Percentiles rank a stretch among this genome's conserved stretches.
Evolutionary conservation across 2,329 filamentous ascomycete species (phyloP).

Genomic region (Colletotrichum navitas): DNA sequence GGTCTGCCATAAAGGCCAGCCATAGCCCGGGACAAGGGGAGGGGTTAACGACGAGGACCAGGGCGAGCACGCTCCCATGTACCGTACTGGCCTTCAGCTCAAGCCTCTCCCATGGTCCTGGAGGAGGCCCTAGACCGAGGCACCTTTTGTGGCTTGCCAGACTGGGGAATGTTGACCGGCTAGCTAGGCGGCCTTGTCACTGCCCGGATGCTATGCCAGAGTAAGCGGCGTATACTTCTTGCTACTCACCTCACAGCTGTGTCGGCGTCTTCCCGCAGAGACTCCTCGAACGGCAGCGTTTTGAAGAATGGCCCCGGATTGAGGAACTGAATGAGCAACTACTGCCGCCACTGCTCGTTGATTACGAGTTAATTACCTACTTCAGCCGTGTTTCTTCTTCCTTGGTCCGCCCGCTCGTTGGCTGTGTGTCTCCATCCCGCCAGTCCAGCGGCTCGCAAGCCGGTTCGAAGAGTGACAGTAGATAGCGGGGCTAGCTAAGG

Average conservation of each 20-base stretch:
- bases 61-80: slow-evolving; percentile 1
- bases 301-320: not conserved
- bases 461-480: slow-evolving; percentile 41
- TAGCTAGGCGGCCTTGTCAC: not conserved
- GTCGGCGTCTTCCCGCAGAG: not conserved
- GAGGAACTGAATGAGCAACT: not conserved
- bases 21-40: slow-evolving; percentile 11
- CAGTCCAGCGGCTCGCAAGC: slow-evolving; percentile 36
- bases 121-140: slow-evolving; percentile 12
- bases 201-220: not conserved
- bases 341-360: not conserved
- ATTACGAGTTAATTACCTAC: slow-evolving; percentile 25
- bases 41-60: slow-evolving; percentile 5
- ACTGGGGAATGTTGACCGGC: not conserved
- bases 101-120: slow-evolving; percentile 15
- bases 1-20: not conserved
- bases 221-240: not conserved
- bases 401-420: slow-evolving; percentile 6
- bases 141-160: slow-evolving; percentile 13
- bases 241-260: not conserved
- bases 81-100: not conserved
- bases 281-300: not conserved
- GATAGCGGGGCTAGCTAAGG: slow-evolving; percentile 26
- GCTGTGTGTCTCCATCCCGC: slow-evolving; percentile 3
- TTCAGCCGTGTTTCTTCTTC: slow-evolving; percentile 13